These are phyloP conservation scores for Suillus discolor DNA, from an alignment of 768 basidiomycete genomes.

Conservation along the genomic window DNA sequence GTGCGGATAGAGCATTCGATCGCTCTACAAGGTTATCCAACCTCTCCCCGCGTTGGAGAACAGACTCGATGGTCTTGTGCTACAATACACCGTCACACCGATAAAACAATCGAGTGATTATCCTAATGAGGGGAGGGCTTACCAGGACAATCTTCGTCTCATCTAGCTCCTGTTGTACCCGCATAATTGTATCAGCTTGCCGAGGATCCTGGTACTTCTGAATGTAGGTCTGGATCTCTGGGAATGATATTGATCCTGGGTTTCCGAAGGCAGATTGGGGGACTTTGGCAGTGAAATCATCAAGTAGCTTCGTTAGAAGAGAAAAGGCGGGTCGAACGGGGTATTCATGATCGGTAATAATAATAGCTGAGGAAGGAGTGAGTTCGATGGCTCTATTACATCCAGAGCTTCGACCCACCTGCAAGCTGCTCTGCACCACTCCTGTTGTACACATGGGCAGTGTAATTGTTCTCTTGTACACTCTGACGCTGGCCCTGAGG, in stretches of 20 bases:
- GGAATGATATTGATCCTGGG: constrained; percentile 73
- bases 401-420: constrained; percentile 48
- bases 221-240: constrained; percentile 74
- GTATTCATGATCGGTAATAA: constrained; percentile 95
- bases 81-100: constrained; percentile 32
- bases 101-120: constrained; percentile 2
- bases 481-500: constrained; percentile 88
- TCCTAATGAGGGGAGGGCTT: constrained; percentile 31
- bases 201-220: constrained; percentile 95
- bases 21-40: constrained; percentile 94
- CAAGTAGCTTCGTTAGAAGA: constrained; percentile 87
- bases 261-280: constrained; percentile 69
- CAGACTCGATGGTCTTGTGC: constrained; percentile 99
- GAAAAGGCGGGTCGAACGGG: constrained; percentile 97
- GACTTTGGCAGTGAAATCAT: constrained; percentile 85
- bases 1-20: constrained; percentile 82
- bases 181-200: constrained; percentile 98
- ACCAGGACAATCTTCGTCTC: constrained; percentile 99
- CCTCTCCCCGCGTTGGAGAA: constrained; percentile 94
- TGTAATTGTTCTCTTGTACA: constrained; percentile 91
- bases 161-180: constrained; percentile 96
- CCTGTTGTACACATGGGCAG: constrained; percentile 91
- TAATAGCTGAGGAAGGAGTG: constrained; percentile 59
- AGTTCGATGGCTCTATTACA: constrained; percentile 6
- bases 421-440: constrained; percentile 85